Percentiles rank a stretch among this genome's conserved stretches.
Evolutionary conservation across 148 eudicot species (phyloP).

Genomic region (Beta vulgaris): DNA sequence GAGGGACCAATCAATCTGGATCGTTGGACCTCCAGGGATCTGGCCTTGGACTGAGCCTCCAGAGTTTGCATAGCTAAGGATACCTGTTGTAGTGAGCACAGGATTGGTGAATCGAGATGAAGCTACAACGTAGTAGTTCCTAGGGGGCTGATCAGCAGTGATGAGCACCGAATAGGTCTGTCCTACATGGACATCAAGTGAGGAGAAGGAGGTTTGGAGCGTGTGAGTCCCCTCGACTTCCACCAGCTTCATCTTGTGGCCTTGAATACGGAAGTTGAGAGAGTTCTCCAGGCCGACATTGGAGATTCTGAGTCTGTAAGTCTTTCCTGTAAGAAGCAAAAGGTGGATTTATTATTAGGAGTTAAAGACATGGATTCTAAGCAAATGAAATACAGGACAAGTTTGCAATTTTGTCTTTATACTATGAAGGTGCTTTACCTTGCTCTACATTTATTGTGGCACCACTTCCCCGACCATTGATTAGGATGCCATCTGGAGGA

Average conservation of each 20-base stretch:
- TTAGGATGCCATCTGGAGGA: constrained; percentile 80
- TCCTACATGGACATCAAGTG: constrained; percentile 85
- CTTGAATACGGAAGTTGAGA: constrained; percentile 88
- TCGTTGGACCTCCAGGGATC: constrained; percentile 90
- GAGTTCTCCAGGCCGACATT: constrained; percentile 88
- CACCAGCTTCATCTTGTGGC: constrained; percentile 75
- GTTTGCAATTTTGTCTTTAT: too few species aligned
- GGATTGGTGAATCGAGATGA: constrained; percentile 79
- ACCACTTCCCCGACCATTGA: constrained; percentile 85
- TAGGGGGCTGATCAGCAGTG: constrained; percentile 75
- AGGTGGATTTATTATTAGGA: neutral
- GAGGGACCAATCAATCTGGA: constrained; percentile 80
- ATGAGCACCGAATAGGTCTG: constrained; percentile 87
- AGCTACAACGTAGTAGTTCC: constrained; percentile 79
- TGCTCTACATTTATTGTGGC: constrained; percentile 68
- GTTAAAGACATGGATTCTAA: neutral
- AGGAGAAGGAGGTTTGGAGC: constrained; percentile 70
- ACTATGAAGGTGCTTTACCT: constrained; percentile 41
- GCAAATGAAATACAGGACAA: neutral
- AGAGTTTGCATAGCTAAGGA: constrained; percentile 72
- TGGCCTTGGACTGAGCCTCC: constrained; percentile 68
- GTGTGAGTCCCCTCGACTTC: constrained; percentile 99
- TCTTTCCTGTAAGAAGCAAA: constrained; percentile 53
- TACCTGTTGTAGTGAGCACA: constrained; percentile 54
- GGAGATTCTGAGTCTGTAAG: constrained; percentile 86